phyloP scores from a whole-genome alignment of 352 stramenopile species.

The Globisporangium echinulatum region DNA sequence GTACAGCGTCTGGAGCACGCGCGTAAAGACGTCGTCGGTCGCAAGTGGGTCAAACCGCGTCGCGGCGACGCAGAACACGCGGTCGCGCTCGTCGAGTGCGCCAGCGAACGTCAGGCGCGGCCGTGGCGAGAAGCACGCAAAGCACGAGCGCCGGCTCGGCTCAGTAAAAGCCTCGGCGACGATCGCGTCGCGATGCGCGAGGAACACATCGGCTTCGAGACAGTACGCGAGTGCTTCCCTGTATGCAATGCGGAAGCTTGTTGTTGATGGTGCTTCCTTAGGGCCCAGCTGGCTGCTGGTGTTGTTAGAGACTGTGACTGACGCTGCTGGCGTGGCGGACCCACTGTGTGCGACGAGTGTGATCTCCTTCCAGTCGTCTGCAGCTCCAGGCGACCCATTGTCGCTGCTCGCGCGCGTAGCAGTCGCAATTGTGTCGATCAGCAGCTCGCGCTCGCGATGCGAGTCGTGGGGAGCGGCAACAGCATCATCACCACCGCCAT shows the following conservation, averaged over 20 bases:
- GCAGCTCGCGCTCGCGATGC: constrained; percentile 6
- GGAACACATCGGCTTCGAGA: constrained; percentile 26
- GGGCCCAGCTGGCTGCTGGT: neutral
- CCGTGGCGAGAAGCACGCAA: constrained; percentile 45
- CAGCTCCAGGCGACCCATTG: neutral
- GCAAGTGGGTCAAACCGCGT: constrained; percentile 33
- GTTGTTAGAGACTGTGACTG: neutral
- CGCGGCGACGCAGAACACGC: constrained; percentile 66
- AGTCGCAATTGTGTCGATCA: constrained; percentile 5
- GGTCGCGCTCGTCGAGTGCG: constrained; percentile 56
- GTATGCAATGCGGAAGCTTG: constrained; percentile 30
- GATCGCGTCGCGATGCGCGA: constrained; percentile 42
- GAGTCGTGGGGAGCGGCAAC: neutral
- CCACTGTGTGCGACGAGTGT: constrained; percentile 16
- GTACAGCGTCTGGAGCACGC: constrained; percentile 67
- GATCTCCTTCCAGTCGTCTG: constrained; percentile 58
- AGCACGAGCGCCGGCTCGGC: constrained; percentile 29
- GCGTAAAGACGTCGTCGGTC: constrained; percentile 33
- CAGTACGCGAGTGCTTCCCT: constrained; percentile 41
- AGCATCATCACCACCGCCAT: neutral
- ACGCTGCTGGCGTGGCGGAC: neutral
- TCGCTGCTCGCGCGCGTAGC: constrained; percentile 2
- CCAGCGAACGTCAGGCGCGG: constrained; percentile 46
- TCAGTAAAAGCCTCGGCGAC: constrained; percentile 40
- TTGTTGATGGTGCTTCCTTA: neutral